phyloP scores from a whole-genome alignment of 1,139 yeast genomes.

The Geotrichum aggregatum region DNA sequence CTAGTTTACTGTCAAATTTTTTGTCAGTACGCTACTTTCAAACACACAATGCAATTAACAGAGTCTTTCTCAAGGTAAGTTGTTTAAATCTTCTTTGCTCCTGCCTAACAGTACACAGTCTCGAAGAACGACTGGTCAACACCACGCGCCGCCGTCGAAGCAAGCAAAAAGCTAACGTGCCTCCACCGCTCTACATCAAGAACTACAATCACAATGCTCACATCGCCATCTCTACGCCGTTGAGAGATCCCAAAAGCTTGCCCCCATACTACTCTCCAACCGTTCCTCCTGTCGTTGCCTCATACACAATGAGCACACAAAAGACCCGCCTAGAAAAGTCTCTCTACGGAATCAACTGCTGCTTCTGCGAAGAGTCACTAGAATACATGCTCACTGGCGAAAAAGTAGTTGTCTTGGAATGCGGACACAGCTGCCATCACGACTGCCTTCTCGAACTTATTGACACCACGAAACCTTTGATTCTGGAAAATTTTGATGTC shows the following conservation, averaged over 20 bases:
- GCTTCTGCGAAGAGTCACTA: conserved; percentile 33
- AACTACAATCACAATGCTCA: conserved; percentile 11
- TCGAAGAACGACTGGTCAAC: conserved; percentile 17
- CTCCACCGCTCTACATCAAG: conserved; percentile 17
- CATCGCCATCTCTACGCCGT: neutral
- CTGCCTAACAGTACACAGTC: conserved; percentile 10
- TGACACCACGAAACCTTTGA: conserved; percentile 20
- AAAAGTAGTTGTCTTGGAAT: conserved; percentile 26
- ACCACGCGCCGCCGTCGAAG: conserved; percentile 5
- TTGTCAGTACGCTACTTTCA: too few relatives aligned
- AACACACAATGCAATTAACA: conserved; percentile 12
- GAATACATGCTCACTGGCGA: conserved; percentile 29
- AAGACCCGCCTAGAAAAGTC: conserved; percentile 23
- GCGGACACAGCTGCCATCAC: conserved; percentile 30
- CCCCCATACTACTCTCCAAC: conserved; percentile 5
- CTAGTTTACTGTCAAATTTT: too few relatives aligned
- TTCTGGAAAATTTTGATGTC: conserved; percentile 18
- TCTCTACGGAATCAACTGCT: conserved; percentile 27
- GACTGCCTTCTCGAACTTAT: conserved; percentile 29
- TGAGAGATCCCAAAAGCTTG: neutral
- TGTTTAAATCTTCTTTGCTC: neutral
- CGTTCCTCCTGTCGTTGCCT: conserved; percentile 18
- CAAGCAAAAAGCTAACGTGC: conserved; percentile 6
- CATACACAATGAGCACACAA: conserved; percentile 17
- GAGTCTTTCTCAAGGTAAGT: conserved; percentile 18